A percentile compares a stretch with the other conserved stretches of the same genome.
phyloP scores from a whole-genome alignment of 768 basidiomycete species.

The Strobilomyces confusus region DNA sequence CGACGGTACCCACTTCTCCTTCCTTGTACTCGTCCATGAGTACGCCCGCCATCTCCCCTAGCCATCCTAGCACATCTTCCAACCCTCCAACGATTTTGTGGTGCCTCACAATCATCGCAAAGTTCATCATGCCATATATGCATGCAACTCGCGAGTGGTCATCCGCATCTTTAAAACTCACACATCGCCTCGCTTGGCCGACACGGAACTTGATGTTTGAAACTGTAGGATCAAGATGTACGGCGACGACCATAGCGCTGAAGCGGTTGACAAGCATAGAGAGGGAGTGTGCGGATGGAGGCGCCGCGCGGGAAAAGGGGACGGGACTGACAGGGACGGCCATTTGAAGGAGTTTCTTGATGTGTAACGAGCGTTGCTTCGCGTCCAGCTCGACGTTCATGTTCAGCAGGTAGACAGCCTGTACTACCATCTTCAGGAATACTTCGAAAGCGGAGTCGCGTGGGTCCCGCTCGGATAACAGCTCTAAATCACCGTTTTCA shows the following conservation, averaged over 20 bases:
- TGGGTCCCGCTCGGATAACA: slow-evolving; percentile 47
- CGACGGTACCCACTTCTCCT: slow-evolving; percentile 20
- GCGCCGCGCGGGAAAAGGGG: slow-evolving; percentile 51
- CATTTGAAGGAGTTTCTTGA: slow-evolving; percentile 68
- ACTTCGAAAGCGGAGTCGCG: slow-evolving; percentile 73
- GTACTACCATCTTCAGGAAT: slow-evolving; percentile 79
- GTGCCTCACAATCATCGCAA: slow-evolving; percentile 58
- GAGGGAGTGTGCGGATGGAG: slow-evolving; percentile 51
- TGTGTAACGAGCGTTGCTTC: slow-evolving; percentile 38
- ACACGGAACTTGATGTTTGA: slow-evolving; percentile 50
- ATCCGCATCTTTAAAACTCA: slow-evolving; percentile 65
- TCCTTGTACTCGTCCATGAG: slow-evolving; percentile 55
- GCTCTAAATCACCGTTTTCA: slow-evolving; percentile 46
- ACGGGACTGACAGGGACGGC: slow-evolving; percentile 69
- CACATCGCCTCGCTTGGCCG: slow-evolving; percentile 61
- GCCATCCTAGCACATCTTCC: slow-evolving; percentile 56
- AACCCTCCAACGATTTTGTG: slow-evolving; percentile 43
- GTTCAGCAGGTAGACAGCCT: slow-evolving; percentile 37
- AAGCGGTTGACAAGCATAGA: slow-evolving; percentile 84
- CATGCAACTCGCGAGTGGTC: slow-evolving; percentile 60
- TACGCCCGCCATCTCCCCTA: slow-evolving; percentile 51
- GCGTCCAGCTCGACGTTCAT: slow-evolving; percentile 34
- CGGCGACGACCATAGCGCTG: slow-evolving; percentile 63
- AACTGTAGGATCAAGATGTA: slow-evolving; percentile 58
- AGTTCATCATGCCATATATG: slow-evolving; percentile 70